Base-by-base conservation (phyloP, 129 eudicot genomes). In the Ambrosia artemisiifolia region DNA sequence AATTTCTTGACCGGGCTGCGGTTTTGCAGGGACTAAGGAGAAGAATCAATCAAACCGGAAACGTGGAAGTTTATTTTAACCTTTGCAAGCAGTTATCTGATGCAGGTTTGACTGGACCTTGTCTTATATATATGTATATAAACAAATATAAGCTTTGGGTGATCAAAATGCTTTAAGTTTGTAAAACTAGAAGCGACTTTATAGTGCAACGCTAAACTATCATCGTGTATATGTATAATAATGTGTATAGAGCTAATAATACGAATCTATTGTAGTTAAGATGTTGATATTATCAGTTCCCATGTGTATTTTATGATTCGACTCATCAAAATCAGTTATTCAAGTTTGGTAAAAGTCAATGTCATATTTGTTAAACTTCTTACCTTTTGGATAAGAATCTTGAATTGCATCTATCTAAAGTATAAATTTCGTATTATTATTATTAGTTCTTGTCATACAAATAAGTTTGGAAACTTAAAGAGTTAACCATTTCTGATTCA, bases 71-170 rank as follows among this genome's bases (percentile, higher is more conserved):
- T 2, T 93, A 93, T 77, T 78, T 93, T 14, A 78, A 67, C 67
- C 88, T 93, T 12, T 93, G 96, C 78, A 87, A 87, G 78, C 80
- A 79, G 51, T 87, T 93, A 32, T 87, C 90, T 2, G 95, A 89
- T 83, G 96, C 85, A 40, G 79, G 87, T 28, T 77, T 93, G 84
- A 84, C 85, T 16, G 96, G 89, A 24, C 95, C 96, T 3, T 76
- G 95, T 80, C 90, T 93, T 36, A 71, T 90, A 62, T 89, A 93
- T 53, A 73, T 89, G 84, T 82, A 89, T 82, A 53, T 93, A 57
- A 93, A 85, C 77, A 82, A 78, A 69, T 78, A 82, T 46, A 89
- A 85, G 78, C 92, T 93, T 44, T 89, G 98, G 98, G 71, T 93
- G 65, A 77, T 88, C 55, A 87, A 87, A 70, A 87, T 85, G 95